These are phyloP conservation scores for Primulina eburnea DNA, from an alignment of 257 asterid species.

Conservation along the genomic window DNA sequence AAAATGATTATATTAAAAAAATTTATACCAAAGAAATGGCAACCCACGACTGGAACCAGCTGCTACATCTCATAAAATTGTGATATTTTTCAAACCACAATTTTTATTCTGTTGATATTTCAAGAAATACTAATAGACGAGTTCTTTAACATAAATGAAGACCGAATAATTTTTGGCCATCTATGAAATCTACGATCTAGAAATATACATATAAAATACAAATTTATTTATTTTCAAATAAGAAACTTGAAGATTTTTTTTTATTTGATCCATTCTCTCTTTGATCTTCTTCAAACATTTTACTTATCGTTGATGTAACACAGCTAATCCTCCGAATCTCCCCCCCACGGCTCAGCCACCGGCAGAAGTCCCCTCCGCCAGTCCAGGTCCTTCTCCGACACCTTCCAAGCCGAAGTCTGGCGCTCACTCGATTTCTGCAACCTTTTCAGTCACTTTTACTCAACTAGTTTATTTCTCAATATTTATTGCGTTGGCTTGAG, in stretches of 20 bases:
- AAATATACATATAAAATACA: not conserved
- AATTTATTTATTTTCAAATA: not conserved
- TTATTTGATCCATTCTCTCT: too few species aligned
- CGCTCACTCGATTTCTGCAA: slow-evolving; percentile 11
- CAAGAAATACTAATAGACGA: too few species aligned
- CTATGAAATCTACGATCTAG: not conserved
- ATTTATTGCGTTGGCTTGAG: slow-evolving; percentile 11
- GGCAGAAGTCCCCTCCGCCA: not conserved
- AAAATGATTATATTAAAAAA: too few species aligned
- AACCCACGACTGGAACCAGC: too few species aligned
- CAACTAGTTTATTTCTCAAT: not conserved
- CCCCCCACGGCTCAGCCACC: slow-evolving; percentile 2
- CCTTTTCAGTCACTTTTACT: slow-evolving; percentile 16
- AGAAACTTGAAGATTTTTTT: too few species aligned
- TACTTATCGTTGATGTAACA: not conserved
- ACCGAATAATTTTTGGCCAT: too few species aligned
- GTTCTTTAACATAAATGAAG: too few species aligned
- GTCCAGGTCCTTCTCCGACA: not conserved
- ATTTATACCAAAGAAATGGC: too few species aligned
- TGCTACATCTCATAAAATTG: too few species aligned
- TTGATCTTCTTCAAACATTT: not conserved
- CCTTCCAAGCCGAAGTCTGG: not conserved
- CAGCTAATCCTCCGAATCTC: slow-evolving; percentile 17
- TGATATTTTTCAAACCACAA: too few species aligned
- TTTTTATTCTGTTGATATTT: too few species aligned